A percentile compares a stretch with the other conserved stretches of the same genome.
phyloP scores from a whole-genome alignment of 257 asterid species.

The Gentiana macrophylla region DNA sequence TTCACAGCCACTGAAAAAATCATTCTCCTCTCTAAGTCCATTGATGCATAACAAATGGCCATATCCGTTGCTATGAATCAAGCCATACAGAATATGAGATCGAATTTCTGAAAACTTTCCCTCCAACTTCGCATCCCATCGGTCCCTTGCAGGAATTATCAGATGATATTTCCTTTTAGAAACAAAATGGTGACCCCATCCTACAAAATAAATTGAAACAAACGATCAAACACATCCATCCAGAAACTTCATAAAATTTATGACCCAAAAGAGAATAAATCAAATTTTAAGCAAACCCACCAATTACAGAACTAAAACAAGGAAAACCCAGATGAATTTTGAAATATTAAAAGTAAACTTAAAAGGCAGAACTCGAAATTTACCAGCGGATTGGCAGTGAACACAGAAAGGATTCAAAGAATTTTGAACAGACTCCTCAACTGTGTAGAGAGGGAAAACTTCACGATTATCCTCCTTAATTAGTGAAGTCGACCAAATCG shows the following conservation, averaged over 20 bases:
- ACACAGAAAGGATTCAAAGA: conserved; percentile 47
- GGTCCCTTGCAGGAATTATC: conserved; percentile 41
- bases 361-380: neutral
- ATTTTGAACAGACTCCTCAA: conserved; percentile 52
- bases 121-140: conserved; percentile 34
- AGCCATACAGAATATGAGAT: conserved; percentile 45
- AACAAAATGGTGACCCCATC: conserved; percentile 95
- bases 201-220: conserved; percentile 19
- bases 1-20: conserved; percentile 25
- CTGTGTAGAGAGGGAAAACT: conserved; percentile 44
- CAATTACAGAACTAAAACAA: neutral
- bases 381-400: conserved; percentile 59
- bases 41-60: conserved; percentile 65
- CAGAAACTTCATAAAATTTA: neutral
- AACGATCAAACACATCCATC: neutral
- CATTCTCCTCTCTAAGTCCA: conserved; percentile 26
- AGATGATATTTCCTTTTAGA: conserved; percentile 61
- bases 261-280: neutral
- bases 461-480: conserved; percentile 21
- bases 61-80: conserved; percentile 73
- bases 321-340: neutral
- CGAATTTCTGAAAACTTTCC: conserved; percentile 24
- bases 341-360: neutral
- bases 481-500: conserved; percentile 45
- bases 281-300: neutral